phyloP scores from a whole-genome alignment of 1,284 basidiomycete species.

The Ceratobasidium sp. region DNA sequence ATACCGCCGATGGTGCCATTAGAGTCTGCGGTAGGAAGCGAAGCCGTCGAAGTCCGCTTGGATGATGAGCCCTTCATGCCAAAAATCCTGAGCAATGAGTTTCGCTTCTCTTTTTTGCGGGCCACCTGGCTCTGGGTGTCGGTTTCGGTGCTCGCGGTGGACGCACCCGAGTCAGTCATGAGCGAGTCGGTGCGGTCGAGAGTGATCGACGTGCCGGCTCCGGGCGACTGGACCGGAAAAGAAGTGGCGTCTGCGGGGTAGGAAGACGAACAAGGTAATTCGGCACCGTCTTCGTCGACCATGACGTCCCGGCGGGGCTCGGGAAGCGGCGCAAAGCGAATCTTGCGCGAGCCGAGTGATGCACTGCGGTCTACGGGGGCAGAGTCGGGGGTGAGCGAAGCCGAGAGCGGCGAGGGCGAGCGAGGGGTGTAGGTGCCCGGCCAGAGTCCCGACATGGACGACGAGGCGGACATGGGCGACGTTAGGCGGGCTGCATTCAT shows the following conservation, averaged over 20 bases:
- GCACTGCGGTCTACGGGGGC: conserved; percentile 33
- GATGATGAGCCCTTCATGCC: conserved; percentile 46
- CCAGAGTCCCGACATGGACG: conserved; percentile 17
- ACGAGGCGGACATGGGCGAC: conserved; percentile 39
- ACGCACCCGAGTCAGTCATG: conserved; percentile 43
- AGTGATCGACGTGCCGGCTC: conserved; percentile 52
- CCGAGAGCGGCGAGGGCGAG: conserved; percentile 25
- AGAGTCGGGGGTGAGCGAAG: not conserved
- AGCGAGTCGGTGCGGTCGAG: conserved; percentile 52
- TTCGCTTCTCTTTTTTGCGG: conserved; percentile 37
- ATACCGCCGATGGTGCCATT: conserved; percentile 62
- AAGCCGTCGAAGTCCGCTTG: conserved; percentile 49
- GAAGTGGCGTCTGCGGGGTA: conserved; percentile 34
- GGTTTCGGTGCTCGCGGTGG: conserved; percentile 49
- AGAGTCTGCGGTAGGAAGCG: conserved; percentile 50
- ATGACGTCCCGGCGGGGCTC: conserved; percentile 69
- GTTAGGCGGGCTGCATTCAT: conserved; percentile 42
- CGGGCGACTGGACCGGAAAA: conserved; percentile 31
- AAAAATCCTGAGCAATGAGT: conserved; percentile 29
- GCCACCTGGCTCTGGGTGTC: conserved; percentile 44
- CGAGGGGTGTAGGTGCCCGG: conserved; percentile 26
- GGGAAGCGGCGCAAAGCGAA: conserved; percentile 83
- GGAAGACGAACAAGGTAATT: not conserved
- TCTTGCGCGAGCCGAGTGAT: conserved; percentile 59
- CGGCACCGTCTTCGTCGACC: conserved; percentile 45